These are phyloP conservation scores for Ganoderma meredithae DNA, from an alignment of 1,284 basidiomycete genomes.

Conservation along the genomic window DNA sequence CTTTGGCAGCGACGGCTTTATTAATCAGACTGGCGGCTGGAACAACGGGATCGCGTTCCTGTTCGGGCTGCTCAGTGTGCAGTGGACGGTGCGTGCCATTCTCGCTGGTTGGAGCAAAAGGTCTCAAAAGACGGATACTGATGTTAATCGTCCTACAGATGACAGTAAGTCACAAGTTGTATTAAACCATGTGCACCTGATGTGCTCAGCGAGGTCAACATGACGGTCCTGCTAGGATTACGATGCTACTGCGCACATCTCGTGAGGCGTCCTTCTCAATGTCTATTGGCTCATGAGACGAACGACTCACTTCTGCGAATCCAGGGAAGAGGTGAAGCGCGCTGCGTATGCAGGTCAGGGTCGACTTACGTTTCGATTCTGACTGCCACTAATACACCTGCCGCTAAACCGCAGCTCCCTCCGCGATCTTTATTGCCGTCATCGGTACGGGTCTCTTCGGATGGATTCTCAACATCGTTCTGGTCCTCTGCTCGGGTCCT, in stretches of 20 bases:
- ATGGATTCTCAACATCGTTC: conserved; percentile 85
- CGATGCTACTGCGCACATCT: conserved; percentile 88
- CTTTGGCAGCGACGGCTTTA: conserved; percentile 73
- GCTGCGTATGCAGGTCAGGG: conserved; percentile 70
- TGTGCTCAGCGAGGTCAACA: background rate
- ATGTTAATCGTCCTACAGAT: conserved; percentile 49
- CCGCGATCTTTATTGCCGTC: conserved; percentile 90
- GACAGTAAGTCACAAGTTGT: conserved; percentile 56
- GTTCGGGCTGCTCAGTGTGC: conserved; percentile 88
- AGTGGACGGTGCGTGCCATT: conserved; percentile 78
- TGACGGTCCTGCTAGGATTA: conserved; percentile 54
- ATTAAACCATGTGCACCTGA: background rate
- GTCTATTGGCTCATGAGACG: no score
- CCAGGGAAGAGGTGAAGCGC: conserved; percentile 86
- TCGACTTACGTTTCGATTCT: background rate
- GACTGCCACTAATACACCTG: background rate
- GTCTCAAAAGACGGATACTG: background rate
- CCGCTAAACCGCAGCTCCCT: conserved; percentile 56
- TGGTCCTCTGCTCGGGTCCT: conserved; percentile 84
- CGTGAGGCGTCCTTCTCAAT: conserved; percentile 53
- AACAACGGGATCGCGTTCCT: conserved; percentile 86
- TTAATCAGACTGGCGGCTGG: conserved; percentile 84
- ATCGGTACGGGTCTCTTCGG: conserved; percentile 85
- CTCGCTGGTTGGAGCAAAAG: no score
- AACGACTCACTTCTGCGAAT: conserved; percentile 1